phyloP scores from a whole-genome alignment of 2,329 filamentous ascomycete genomes.

The Camptophora hylomeconis region DNA sequence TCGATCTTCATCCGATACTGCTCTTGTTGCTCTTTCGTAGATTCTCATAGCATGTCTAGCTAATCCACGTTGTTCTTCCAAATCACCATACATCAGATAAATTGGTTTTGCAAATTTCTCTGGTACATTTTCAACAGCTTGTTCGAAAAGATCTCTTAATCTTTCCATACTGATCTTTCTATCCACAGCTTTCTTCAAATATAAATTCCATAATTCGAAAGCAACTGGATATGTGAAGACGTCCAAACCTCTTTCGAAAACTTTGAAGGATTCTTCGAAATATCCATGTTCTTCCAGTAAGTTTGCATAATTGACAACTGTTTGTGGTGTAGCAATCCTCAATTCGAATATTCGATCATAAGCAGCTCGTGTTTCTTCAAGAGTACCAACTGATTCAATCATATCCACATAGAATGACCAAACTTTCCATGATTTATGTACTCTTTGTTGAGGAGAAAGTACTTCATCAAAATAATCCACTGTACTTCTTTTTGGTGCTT shows the following conservation, averaged over 20 bases:
- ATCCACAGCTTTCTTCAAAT: conserved; percentile 92
- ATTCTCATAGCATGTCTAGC: conserved; percentile 97
- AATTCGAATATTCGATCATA: conserved; percentile 98
- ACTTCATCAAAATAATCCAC: conserved; percentile 99
- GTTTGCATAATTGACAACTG: conserved; percentile 96
- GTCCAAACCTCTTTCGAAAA: conserved; percentile 90
- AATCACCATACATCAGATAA: conserved; percentile 95
- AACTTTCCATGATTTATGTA: conserved; percentile 98
- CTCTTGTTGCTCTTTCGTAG: conserved; percentile 90
- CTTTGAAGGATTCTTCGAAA: conserved; percentile 94
- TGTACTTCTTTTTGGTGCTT: conserved; percentile 91
- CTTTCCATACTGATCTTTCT: conserved; percentile 92
- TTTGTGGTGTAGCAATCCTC: conserved; percentile 93
- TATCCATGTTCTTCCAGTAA: conserved; percentile 88
- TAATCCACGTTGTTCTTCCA: conserved; percentile 90
- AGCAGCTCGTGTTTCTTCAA: conserved; percentile 85
- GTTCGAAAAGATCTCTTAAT: conserved; percentile 88
- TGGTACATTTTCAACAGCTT: conserved; percentile 87
- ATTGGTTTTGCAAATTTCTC: conserved; percentile 92
- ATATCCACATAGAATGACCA: conserved; percentile 99
- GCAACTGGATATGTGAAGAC: conserved; percentile 98
- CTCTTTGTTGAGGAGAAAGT: conserved; percentile 82
- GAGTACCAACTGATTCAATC: conserved; percentile 79
- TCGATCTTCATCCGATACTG: conserved; percentile 86
- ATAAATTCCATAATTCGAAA: conserved; percentile 97